These are phyloP conservation scores for Quercus engelmannii DNA, from an alignment of 306 rosid genomes.

Conservation along the genomic window DNA sequence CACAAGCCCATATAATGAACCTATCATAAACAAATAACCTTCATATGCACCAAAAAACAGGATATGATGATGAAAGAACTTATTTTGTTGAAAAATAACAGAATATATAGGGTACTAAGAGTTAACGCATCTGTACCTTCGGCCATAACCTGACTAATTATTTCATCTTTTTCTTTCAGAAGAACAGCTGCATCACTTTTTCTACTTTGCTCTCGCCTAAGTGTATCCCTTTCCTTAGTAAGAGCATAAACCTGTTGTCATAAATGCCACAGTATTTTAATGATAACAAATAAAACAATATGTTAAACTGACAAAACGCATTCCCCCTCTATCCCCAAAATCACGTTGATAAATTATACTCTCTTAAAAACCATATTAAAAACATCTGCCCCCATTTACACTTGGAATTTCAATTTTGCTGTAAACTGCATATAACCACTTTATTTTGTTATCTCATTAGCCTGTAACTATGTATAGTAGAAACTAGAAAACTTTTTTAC, in stretches of 20 bases:
- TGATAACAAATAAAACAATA: conserved; percentile 7
- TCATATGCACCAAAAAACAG: not conserved
- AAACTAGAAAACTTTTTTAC: not conserved
- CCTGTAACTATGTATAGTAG: not conserved
- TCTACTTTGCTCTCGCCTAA: conserved; percentile 89
- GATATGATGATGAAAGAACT: not conserved
- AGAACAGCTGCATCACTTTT: conserved; percentile 98
- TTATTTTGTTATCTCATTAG: not conserved
- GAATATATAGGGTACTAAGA: not conserved
- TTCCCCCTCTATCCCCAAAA: not conserved
- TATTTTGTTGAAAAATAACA: not conserved
- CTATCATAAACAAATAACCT: not conserved
- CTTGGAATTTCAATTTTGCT: not conserved
- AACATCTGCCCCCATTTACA: not conserved
- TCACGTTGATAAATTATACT: not conserved
- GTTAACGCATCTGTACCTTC: conserved; percentile 58
- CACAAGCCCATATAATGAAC: not conserved
- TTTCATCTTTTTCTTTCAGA: conserved; percentile 98
- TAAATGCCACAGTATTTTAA: conserved; percentile 19
- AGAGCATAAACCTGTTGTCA: conserved; percentile 83
- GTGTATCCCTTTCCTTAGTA: conserved; percentile 95
- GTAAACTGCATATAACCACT: not conserved
- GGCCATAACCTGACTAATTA: conserved; percentile 98
- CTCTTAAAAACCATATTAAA: not conserved
- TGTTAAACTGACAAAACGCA: not conserved